Evolutionary conservation across 768 basidiomycete species (phyloP), one percentile per base, ranked within the genome.

Genomic region (Boletus subcaerulescens): DNA sequence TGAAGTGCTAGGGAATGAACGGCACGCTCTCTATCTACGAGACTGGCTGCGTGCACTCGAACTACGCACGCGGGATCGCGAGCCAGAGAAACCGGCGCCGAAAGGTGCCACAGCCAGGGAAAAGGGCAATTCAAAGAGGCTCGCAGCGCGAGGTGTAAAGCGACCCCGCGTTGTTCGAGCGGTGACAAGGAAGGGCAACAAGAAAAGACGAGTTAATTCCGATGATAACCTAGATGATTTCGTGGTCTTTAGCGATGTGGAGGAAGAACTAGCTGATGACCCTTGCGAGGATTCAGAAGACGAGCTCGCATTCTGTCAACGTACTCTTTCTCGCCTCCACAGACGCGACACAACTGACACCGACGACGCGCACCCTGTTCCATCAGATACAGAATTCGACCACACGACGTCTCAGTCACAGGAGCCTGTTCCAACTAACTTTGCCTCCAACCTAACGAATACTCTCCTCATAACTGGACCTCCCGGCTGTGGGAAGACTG

Each of bases 391-490:
- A 31, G 41, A 53, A 47, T n/a, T 33, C n/a, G 35, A 57, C 44
- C 14, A 52, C 46, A 56, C 39, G 49, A 51, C 44, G 18, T 31
- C 52, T 31, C 51, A 52, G 48, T 52, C 50, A 45, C 60, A 59
- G 45, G 46, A 58, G 40, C 46, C 50, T 20, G 48, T 60, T 29
- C 53, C 56, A 31, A 53, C 52, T 2, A 60, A 63, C 45, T 78
- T 82, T 61, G 60, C 66, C 40, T 73, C 76, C 40, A 71, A 77
- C 45, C 77, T 98, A 33, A 86, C 87, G 45, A 98, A 98, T 69
- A 88, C 93, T 0, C 89, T 98, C 46, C 74, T 99, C 14, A 79
- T 99, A 39, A 68, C 76, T 41, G 97, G 97, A 1, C 93, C 93
- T 1, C 72, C 80, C 32, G 96, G 95, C 12, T 78, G 78, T 50